Conservation (phyloP, 495 filamentous ascomycete genomes). For the Hypoxylon fuscum region DNA sequence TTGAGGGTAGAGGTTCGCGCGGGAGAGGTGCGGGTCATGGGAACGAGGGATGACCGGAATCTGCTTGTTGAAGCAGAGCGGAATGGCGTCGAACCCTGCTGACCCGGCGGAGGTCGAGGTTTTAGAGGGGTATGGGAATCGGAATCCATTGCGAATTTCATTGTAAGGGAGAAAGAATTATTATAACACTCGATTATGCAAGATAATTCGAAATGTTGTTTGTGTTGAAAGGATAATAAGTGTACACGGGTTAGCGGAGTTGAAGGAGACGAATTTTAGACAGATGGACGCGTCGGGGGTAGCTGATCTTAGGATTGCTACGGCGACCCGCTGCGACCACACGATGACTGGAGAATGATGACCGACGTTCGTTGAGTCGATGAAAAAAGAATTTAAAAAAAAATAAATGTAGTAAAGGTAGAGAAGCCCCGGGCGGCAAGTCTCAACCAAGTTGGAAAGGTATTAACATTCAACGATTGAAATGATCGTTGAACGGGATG, state of each 20-base stretch:
- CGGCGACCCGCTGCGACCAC: constrained; percentile 25
- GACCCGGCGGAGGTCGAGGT: constrained; percentile 41
- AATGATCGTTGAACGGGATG: constrained; percentile 12
- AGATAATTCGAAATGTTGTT: no score
- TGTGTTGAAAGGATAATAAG: neutral
- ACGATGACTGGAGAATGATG: constrained; percentile 4
- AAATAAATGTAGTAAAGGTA: no score
- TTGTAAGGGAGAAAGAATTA: neutral
- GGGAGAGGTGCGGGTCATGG: constrained; percentile 32
- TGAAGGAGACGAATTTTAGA: neutral
- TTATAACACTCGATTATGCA: constrained; percentile 23
- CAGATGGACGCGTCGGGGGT: constrained; percentile 35
- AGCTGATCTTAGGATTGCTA: constrained; percentile 8
- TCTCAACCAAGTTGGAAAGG: constrained; percentile 11
- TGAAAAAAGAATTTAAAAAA: constrained; percentile 13
- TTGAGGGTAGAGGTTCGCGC: constrained; percentile 20
- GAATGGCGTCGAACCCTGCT: constrained; percentile 46
- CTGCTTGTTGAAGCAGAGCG: constrained; percentile 40
- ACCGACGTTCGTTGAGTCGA: constrained; percentile 1
- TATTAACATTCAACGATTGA: constrained; percentile 30
- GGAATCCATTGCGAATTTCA: constrained; percentile 35
- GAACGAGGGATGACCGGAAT: constrained; percentile 45
- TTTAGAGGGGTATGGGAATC: constrained; percentile 41
- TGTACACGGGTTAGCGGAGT: neutral
- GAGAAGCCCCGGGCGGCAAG: constrained; percentile 23